Base-by-base conservation (phyloP, 2,329 filamentous ascomycete species). In the Penicillium olsonii region DNA sequence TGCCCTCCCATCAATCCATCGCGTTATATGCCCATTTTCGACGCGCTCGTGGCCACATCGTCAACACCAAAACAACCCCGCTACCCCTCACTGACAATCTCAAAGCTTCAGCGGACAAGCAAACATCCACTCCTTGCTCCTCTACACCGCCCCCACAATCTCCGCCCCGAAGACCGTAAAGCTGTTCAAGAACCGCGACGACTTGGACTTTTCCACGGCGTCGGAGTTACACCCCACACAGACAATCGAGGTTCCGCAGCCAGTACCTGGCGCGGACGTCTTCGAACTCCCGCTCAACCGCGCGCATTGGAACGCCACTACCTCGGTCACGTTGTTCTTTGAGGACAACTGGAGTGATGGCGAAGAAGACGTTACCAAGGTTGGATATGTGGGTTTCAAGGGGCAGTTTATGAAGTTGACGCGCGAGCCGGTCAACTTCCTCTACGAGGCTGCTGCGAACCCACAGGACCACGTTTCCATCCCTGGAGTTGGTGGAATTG, bases 361-460 rank as follows among this genome's bases (percentile, higher is more conserved):
- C 0, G 88, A 90, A 12, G 89, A 92, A 66, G 89, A 95, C 47
- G 84, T 87, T 47, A 92, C 89, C 37, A 80, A 84, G 41, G 69
- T 97, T 2, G 85, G 79, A 54, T 99, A 96, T 73, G 56, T 97
- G 48, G 94, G 89, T 1, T 97, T 99, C 77, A 92, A 90, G 73
- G 94, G 94, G 19, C 90, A 96, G 72, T 97, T 90, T 80, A 94
- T 94, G 82, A 84, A 85, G 68, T 72, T 95, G 64, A 94, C 87
- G 39, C 80, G 87, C 47, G 90, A 92, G 67, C 91, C 94, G 1
- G 77, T 87, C 6, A 90, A 87, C 60, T 92, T 97, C 61, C 64
- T 96, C 53, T 99, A 97, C 71, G 94, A 99, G 79, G 88, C 91
- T 15, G 92, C 92, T 20, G 87, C 94, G 29, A 96, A 96, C 69